These are phyloP conservation scores for Aureobasidium musti DNA, from an alignment of 2,329 filamentous ascomycete genomes.

Conservation along the genomic window DNA sequence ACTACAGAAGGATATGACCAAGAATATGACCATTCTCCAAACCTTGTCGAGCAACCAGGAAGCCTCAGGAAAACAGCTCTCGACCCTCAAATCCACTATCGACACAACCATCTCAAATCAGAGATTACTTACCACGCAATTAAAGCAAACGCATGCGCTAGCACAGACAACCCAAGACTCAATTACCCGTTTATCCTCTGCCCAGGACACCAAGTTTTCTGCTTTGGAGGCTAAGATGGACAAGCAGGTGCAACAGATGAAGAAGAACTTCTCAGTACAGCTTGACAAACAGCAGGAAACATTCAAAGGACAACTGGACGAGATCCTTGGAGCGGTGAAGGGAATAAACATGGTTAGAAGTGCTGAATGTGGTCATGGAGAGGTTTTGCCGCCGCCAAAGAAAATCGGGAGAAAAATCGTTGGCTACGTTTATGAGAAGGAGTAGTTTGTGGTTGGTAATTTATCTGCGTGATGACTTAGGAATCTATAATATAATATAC, in stretches of 20 bases:
- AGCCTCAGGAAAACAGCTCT: not conserved
- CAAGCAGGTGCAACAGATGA: not conserved
- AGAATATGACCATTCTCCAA: not conserved
- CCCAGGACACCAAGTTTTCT: not conserved
- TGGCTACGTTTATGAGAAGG: conserved; percentile 31
- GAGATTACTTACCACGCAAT: not conserved
- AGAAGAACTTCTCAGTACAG: not conserved
- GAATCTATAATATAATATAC: not conserved
- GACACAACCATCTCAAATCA: not conserved
- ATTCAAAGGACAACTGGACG: not conserved
- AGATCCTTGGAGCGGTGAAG: conserved; percentile 14
- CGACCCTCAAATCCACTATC: not conserved
- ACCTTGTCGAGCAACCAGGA: not conserved
- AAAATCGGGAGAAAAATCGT: conserved; percentile 30
- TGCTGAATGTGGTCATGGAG: conserved; percentile 29
- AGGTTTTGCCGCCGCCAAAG: conserved; percentile 31
- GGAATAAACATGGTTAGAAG: not conserved
- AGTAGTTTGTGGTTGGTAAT: not conserved
- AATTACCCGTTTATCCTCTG: not conserved
- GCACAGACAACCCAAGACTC: not conserved
- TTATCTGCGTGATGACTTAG: not conserved
- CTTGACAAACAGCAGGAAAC: conserved; percentile 1
- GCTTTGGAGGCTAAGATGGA: conserved; percentile 7
- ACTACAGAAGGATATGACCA: not conserved
- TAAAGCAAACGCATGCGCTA: not conserved